Conservation (phyloP, 352 stramenopile genomes). For the Phytopythium aichiense region DNA sequence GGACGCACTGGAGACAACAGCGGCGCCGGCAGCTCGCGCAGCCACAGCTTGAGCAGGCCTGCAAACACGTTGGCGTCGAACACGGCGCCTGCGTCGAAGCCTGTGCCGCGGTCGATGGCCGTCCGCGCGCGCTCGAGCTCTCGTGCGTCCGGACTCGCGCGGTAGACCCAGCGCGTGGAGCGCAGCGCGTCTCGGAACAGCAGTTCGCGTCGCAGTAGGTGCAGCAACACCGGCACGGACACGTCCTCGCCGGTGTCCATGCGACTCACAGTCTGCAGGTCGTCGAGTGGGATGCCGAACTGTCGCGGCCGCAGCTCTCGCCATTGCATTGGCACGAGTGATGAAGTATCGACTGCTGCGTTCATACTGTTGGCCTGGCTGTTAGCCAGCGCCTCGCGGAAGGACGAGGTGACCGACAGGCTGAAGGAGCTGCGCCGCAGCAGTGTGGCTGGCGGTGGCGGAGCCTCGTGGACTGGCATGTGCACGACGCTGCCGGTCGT, state of each 20-base stretch:
- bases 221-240: conserved; percentile 38
- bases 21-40: conserved; percentile 45
- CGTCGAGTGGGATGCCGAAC: conserved; percentile 37
- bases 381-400: conserved; percentile 3
- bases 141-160: conserved; percentile 40
- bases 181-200: conserved; percentile 32
- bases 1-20: conserved; percentile 16
- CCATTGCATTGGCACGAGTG: background rate
- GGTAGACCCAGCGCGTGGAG: conserved; percentile 54
- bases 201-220: conserved; percentile 54
- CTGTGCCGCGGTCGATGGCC: conserved; percentile 36
- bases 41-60: conserved; percentile 60
- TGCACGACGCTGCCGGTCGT: background rate
- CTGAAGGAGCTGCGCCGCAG: conserved; percentile 5
- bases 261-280: conserved; percentile 3
- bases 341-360: background rate
- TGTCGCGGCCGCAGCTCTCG: conserved; percentile 16
- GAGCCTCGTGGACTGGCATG: background rate
- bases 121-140: conserved; percentile 36
- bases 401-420: conserved; percentile 5
- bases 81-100: conserved; percentile 28
- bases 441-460: background rate
- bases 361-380: background rate
- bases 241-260: conserved; percentile 15
- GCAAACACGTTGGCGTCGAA: conserved; percentile 50